Percentiles rank a stretch among this genome's conserved stretches.
phyloP scores from a whole-genome alignment of 2,329 filamentous ascomycete species.

The Drechslerella dactyloides region DNA sequence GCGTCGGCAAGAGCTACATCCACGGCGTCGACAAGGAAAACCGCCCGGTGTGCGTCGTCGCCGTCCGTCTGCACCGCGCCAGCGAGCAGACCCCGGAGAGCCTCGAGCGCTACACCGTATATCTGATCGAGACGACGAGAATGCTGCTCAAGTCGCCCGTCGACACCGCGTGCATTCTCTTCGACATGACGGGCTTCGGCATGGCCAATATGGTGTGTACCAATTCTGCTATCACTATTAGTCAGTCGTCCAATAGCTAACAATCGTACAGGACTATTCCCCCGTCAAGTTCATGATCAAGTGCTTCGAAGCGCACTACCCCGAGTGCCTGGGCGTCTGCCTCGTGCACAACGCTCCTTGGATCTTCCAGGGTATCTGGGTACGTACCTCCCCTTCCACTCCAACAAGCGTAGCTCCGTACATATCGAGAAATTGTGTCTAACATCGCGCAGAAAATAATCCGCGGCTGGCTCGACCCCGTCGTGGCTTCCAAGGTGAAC shows the following conservation, averaged over 20 bases:
- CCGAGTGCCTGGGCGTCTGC: constrained; percentile 85
- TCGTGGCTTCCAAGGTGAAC: constrained; percentile 91
- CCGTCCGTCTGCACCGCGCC: constrained; percentile 79
- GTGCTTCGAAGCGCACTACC: constrained; percentile 98
- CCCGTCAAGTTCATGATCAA: constrained; percentile 99
- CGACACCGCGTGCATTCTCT: constrained; percentile 91
- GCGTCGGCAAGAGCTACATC: constrained; percentile 90
- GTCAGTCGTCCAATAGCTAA: not conserved
- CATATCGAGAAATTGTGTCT: constrained; percentile 79
- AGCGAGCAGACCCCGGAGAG: constrained; percentile 82
- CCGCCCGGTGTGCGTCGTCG: constrained; percentile 83
- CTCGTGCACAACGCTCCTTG: constrained; percentile 96
- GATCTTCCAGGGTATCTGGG: constrained; percentile 81
- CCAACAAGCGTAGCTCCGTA: not conserved
- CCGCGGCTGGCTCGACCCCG: constrained; percentile 92
- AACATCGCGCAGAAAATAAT: constrained; percentile 72
- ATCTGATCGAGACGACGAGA: constrained; percentile 90
- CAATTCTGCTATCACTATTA: not conserved
- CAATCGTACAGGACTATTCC: constrained; percentile 73
- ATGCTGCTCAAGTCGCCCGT: constrained; percentile 79
- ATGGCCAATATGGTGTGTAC: constrained; percentile 85
- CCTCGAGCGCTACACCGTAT: constrained; percentile 89
- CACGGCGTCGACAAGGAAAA: constrained; percentile 85
- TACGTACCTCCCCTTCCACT: constrained; percentile 14
- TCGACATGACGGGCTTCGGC: constrained; percentile 94